Evolutionary conservation across 257 asterid species (phyloP), one percentile per base, ranked within the genome.

Genomic region (Primulina tabacum): DNA sequence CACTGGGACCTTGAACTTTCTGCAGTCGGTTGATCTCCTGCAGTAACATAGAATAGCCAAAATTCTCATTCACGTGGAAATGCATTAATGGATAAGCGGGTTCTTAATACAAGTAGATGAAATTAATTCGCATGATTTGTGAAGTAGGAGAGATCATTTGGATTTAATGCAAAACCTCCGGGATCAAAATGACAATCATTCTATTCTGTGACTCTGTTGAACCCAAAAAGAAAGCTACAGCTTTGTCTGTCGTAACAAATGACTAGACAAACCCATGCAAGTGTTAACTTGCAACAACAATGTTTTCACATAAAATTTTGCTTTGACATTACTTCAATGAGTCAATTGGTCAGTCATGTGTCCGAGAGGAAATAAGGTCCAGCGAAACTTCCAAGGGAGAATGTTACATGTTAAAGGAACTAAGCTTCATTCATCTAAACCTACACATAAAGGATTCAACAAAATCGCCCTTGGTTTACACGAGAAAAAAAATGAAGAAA

Each of bases 1-100:
- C 97, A 72, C 93, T 94, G n/a, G 95, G 84, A 29, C 99, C 99
- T 77, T 94, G 99, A 40, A 94, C 99, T 80, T 69, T 89, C 77
- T 88, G 97, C 78, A 94, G 90, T 64, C 99, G 85, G 73, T 47
- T 85, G 66, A 94, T 91, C 88, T 94, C 99, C 99, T 91, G 90
- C 60, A 29, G 77, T 7, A 62, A 55, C 62, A 67, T 14, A 52
- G 37, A 74, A 33, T 24, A 14, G 55, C 12, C 12, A 43, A 43
- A 43, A 43, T 12, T 14, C 21, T 16, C 57, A 16, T 14, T 16
- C 56, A 4, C 57, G 17, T 50, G 57, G 8, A 50, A 50, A 50
- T 2, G 5, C 57, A 16, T 16, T 1, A 63, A 32, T 18, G 53
- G 5, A 35, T 9, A 8, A n/a, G 53, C 50, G 10, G 55, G 53